Evolutionary conservation across 352 stramenopile species (phyloP).

Genomic region (Globisporangium irregulare): DNA sequence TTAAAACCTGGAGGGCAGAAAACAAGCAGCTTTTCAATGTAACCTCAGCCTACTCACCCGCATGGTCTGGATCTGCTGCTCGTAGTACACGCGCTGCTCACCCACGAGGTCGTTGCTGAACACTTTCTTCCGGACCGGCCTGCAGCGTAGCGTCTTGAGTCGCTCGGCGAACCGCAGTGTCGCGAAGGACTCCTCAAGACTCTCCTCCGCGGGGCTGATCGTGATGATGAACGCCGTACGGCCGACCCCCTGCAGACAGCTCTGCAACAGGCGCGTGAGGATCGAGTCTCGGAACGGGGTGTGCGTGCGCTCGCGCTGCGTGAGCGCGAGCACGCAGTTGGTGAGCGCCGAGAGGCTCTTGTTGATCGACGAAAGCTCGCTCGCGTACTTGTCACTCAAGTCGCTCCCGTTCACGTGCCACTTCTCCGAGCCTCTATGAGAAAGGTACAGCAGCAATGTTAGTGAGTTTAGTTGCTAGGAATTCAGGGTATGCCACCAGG

Average conservation of each 20-base stretch:
- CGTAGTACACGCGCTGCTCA: slow-evolving; percentile 61
- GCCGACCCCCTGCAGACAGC: slow-evolving; percentile 51
- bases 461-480: neutral
- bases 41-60: slow-evolving; percentile 26
- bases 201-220: slow-evolving; percentile 48
- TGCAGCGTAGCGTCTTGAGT: slow-evolving; percentile 53
- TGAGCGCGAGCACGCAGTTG: slow-evolving; percentile 73
- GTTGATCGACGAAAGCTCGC: slow-evolving; percentile 66
- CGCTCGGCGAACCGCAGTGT: slow-evolving; percentile 71
- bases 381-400: slow-evolving; percentile 57
- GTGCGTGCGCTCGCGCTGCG: slow-evolving; percentile 48
- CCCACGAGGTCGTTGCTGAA: slow-evolving; percentile 49
- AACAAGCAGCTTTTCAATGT: neutral
- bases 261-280: slow-evolving; percentile 64
- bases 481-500: neutral
- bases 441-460: neutral
- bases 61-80: slow-evolving; percentile 70
- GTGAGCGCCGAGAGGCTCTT: slow-evolving; percentile 71
- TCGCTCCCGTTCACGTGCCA: slow-evolving; percentile 59
- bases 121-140: slow-evolving; percentile 45
- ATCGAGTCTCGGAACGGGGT: slow-evolving; percentile 69
- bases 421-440: slow-evolving; percentile 59
- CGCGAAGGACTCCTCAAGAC: slow-evolving; percentile 64
- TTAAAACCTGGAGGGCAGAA: neutral
- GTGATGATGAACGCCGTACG: slow-evolving; percentile 68